Conservation (phyloP, 805 yeast genomes). For the Wickerhamomyces hampshirensis region DNA sequence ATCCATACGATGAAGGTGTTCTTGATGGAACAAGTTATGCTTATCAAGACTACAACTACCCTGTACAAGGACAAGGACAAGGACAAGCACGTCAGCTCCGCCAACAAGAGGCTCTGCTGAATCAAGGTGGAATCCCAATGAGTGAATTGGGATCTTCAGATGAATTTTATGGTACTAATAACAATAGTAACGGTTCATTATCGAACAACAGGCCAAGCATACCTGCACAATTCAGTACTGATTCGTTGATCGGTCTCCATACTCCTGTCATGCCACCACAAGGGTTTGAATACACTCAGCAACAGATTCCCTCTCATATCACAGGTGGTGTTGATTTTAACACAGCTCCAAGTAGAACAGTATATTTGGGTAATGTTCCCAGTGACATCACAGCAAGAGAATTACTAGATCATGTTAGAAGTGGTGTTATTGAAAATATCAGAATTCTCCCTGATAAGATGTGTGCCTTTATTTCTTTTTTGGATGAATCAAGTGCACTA, state of each 20-base stretch:
- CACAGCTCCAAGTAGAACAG: conserved; percentile 73
- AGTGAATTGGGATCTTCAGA: conserved; percentile 3
- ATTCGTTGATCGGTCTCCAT: no score
- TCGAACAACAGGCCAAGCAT: no score
- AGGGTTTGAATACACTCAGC: no score
- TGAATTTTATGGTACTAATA: conserved; percentile 4
- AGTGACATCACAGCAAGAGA: conserved; percentile 75
- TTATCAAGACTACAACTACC: neutral
- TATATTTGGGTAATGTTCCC: conserved; percentile 86
- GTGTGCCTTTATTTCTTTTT: conserved; percentile 87
- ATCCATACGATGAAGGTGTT: neutral
- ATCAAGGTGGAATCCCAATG: no score
- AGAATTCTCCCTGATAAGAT: conserved; percentile 75
- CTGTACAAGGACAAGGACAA: no score
- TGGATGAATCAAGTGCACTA: conserved; percentile 84
- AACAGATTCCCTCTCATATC: neutral
- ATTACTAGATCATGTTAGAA: conserved; percentile 81
- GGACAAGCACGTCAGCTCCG: neutral
- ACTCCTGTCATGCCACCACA: no score
- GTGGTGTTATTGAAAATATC: conserved; percentile 82
- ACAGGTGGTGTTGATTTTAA: conserved; percentile 24
- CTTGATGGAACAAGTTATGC: neutral
- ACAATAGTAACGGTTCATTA: neutral
- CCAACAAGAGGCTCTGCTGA: neutral
- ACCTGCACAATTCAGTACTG: no score